These are phyloP conservation scores for Vachellia pachyceras DNA, from an alignment of 306 rosid species.

Conservation along the genomic window DNA sequence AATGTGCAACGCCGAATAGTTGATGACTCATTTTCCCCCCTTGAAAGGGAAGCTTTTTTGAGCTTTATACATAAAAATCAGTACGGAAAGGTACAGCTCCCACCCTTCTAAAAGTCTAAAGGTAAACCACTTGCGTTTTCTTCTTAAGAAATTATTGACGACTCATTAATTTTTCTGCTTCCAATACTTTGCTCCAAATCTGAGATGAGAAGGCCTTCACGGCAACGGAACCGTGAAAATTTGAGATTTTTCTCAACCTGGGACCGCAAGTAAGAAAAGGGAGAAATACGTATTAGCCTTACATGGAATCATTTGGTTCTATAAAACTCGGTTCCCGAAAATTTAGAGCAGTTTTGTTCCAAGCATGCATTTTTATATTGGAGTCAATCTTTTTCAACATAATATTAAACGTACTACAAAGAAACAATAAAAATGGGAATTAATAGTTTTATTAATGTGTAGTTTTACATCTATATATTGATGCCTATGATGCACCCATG, in stretches of 20 bases:
- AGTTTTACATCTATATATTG: too few relatives aligned
- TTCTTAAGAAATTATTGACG: background rate
- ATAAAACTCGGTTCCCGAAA: too few relatives aligned
- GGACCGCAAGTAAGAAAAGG: background rate
- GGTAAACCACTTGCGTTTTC: background rate
- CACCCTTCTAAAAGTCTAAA: too few relatives aligned
- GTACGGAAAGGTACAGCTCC: background rate
- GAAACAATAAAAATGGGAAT: too few relatives aligned
- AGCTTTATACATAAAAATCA: background rate
- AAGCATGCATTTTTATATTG: too few relatives aligned
- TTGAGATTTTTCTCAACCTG: background rate
- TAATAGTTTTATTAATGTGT: too few relatives aligned
- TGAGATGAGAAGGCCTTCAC: background rate
- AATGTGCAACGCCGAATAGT: conserved; percentile 24
- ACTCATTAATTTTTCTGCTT: background rate
- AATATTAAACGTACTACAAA: too few relatives aligned
- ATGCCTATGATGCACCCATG: too few relatives aligned
- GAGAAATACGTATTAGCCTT: too few relatives aligned
- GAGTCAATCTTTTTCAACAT: too few relatives aligned
- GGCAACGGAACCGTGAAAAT: background rate
- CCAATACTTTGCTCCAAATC: background rate
- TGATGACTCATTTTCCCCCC: conserved; percentile 40
- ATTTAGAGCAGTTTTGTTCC: too few relatives aligned
- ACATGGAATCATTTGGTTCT: too few relatives aligned
- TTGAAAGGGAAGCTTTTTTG: background rate